Conservation (phyloP, 2,329 filamentous ascomycete species). For the Cadophora sp. region DNA sequence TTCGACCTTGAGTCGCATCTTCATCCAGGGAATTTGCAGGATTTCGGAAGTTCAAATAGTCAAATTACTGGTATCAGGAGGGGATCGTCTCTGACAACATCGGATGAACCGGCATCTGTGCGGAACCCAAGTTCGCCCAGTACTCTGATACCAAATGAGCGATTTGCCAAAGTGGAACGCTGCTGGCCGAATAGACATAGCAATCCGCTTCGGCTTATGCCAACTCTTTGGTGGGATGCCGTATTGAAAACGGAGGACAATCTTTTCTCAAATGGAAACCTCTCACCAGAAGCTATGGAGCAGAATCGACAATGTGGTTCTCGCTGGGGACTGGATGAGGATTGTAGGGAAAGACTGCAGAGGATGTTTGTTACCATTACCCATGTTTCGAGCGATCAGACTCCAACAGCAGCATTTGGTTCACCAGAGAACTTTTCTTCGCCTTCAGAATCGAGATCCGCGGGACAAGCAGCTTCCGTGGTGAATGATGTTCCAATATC, state of each 20-base stretch:
- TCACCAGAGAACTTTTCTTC: constrained; percentile 32
- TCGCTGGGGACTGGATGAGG: constrained; percentile 48
- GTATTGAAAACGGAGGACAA: constrained; percentile 47
- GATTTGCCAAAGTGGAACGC: constrained; percentile 50
- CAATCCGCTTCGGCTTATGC: constrained; percentile 48
- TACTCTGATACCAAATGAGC: constrained; percentile 46
- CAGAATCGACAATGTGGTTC: constrained; percentile 43
- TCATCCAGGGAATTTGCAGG: constrained; percentile 24
- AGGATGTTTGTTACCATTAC: constrained; percentile 44
- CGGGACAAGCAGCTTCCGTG: constrained; percentile 39
- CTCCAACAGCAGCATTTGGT: constrained; percentile 25
- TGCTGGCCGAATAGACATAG: constrained; percentile 50
- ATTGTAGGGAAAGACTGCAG: constrained; percentile 49
- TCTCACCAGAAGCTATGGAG: constrained; percentile 34
- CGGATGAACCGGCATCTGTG: constrained; percentile 28
- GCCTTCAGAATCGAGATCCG: constrained; percentile 38
- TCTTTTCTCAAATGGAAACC: constrained; percentile 45
- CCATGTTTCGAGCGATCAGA: constrained; percentile 32
- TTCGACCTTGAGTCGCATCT: constrained; percentile 35
- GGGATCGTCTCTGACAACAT: constrained; percentile 22
- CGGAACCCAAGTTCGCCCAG: constrained; percentile 31
- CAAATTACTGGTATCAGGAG: constrained; percentile 16
- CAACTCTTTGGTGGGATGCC: constrained; percentile 49
- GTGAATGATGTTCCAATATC: constrained; percentile 33
- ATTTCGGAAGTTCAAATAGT: constrained; percentile 21